Base-by-base conservation (phyloP, 805 yeast genomes). In the Candida patagonica region DNA sequence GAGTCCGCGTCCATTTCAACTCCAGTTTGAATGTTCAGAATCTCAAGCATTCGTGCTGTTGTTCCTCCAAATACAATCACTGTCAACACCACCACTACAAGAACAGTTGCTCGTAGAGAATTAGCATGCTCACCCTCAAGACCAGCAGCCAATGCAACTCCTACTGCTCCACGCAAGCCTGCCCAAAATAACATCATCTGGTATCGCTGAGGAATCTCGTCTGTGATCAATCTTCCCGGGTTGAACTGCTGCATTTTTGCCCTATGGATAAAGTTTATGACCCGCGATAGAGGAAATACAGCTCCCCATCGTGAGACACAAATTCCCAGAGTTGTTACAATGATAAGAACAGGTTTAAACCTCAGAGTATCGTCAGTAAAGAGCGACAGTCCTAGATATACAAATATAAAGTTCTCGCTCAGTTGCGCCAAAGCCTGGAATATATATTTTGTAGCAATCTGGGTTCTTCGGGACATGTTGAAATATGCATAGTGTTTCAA, bases 171-270 rank as follows among this genome's bases (percentile, higher is more conserved):
- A 56, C 99, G 72, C 42, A 92, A 68, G 3, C 99, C 99, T 2
- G 98, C 98, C 99, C 99, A 92, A 60, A 92, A 92, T 37, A 89
- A 86, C 98, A 92, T 92, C 84, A 87, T 86, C 63, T 92, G 98
- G 61, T 92, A 92, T 45, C 81, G 85, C 53, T 85, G 89, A 20
- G 95, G 92, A 46, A 92, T 87, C 62, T 89, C 97, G 53, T 87
- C 96, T 1, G 83, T 81, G 8, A 71, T 63, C 2, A 54, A 56
- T 8, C 49, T 50, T 3, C 31, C 37, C 4, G 32, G 22, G 20
- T 62, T 40, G 20, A 43, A 43, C 17, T 76, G 68, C 44, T 72
- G 70, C 17, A 73, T 67, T 49, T 78, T 73, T 9, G 81, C 66
- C 35, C 80, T 70, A 49, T 76, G 71, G 41, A 85, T 70, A 73